phyloP scores from a whole-genome alignment of 2,329 filamentous ascomycete genomes.

The Colletotrichum chlorophyti region DNA sequence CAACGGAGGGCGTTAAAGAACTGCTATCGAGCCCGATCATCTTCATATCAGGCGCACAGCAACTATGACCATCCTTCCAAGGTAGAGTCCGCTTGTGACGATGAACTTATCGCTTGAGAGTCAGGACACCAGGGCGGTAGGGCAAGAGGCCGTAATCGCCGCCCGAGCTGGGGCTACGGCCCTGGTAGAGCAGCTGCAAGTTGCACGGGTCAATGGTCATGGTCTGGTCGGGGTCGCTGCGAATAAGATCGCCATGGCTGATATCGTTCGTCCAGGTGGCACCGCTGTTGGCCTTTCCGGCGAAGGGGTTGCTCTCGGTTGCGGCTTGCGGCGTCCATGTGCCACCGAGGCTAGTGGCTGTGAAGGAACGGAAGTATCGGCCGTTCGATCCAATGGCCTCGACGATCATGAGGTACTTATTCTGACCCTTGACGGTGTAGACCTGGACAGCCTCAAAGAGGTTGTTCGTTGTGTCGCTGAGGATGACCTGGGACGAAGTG shows the following conservation, averaged over 20 bases:
- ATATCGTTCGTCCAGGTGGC: conserved; percentile 72
- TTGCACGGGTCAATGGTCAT: conserved; percentile 70
- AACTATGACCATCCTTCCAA: too few relatives aligned
- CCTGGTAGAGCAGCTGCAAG: conserved; percentile 70
- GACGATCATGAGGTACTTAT: conserved; percentile 72
- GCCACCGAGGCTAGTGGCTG: conserved; percentile 61
- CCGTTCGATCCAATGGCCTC: conserved; percentile 64
- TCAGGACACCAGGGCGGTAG: conserved; percentile 63
- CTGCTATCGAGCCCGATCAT: too few relatives aligned
- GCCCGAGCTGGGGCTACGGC: conserved; percentile 48
- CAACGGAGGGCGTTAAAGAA: too few relatives aligned
- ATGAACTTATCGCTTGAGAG: conserved; percentile 36
- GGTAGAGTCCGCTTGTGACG: too few relatives aligned
- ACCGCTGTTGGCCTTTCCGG: conserved; percentile 71
- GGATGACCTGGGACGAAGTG: conserved; percentile 51
- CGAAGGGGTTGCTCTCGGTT: conserved; percentile 65
- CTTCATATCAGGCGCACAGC: too few relatives aligned
- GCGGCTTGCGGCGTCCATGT: conserved; percentile 64
- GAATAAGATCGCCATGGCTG: conserved; percentile 68
- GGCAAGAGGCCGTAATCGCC: conserved; percentile 59
- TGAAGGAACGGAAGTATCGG: conserved; percentile 73
- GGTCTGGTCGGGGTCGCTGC: conserved; percentile 65
- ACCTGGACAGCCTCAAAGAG: conserved; percentile 73
- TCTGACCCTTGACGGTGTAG: conserved; percentile 62
- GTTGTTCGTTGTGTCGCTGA: conserved; percentile 61